Evolutionary conservation across 768 basidiomycete species (phyloP), one percentile per base, ranked within the genome.

Genomic region (Strobilomyces confusus): DNA sequence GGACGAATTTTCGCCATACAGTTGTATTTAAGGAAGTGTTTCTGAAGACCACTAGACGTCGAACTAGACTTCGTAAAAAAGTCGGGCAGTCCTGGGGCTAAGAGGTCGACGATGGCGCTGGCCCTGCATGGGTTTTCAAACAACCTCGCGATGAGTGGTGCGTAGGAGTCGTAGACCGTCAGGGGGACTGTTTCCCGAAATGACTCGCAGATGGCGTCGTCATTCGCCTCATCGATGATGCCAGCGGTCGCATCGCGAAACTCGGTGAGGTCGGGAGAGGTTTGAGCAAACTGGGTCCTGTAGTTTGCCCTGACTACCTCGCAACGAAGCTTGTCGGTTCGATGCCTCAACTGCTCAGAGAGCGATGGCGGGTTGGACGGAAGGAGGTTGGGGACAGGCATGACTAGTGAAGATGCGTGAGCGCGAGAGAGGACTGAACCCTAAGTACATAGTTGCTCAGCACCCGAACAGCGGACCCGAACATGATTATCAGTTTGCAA

Each of bases 81-180:
- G 38, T 57, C 55, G 17, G 62, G 62, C 2, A 63, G 7, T 26
- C 62, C 63, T 1, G 59, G 62, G 2, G 59, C 49, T 36, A 61
- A 43, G 3, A 58, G 34, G 30, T 63, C 12, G 26, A 32, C 32
- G 48, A 56, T 2, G 56, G 51, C 19, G 8, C 26, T 26, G 26
- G 26, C 26, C 26, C 26, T n/a, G n/a, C n/a, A n/a, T n/a, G n/a
- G n/a, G n/a, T 20, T 55, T 14, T 62, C 44, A 4, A 41, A 49
- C 43, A 56, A 47, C 34, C 36, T 51, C 7, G 57, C 30, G 8
- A 60, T 5, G 29, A 60, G 55, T 3, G 62, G 58, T 4, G 46
- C 22, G 8, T 60, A 63, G 5, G 55, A 23, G 1, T 55, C 56
- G 12, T 63, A 60, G 12, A 49, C 56, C 19, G 56, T 61, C 22